These are phyloP conservation scores for Sclerotiophoma versabilis DNA, from an alignment of 2,329 filamentous ascomycete genomes.

Conservation along the genomic window DNA sequence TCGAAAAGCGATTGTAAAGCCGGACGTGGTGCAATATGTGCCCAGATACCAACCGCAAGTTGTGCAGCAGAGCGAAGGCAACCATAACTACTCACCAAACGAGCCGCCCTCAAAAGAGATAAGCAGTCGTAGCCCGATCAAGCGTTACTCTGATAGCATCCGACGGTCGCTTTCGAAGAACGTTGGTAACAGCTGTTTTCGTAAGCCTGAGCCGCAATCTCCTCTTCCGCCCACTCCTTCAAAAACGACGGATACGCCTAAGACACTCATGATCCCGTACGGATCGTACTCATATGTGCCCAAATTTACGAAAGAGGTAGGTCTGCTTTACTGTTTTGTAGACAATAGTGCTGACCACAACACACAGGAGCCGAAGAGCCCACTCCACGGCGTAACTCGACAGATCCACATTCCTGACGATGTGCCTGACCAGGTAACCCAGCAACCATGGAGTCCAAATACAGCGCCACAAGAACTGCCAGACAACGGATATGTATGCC, in stretches of 20 bases:
- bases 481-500: neutral
- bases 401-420: constrained; percentile 19
- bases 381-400: constrained; percentile 32
- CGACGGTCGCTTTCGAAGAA: constrained; percentile 26
- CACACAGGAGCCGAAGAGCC: constrained; percentile 25
- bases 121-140: constrained; percentile 25
- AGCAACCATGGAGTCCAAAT: no score
- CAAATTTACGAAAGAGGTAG: constrained; percentile 9
- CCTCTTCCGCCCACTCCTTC: neutral
- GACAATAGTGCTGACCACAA: neutral
- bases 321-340: neutral
- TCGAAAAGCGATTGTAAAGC: constrained; percentile 19
- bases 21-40: constrained; percentile 14
- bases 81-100: neutral
- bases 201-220: neutral
- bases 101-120: neutral
- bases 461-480: neutral
- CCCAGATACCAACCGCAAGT: constrained; percentile 14
- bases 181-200: constrained; percentile 1
- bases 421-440: neutral
- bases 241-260: neutral
- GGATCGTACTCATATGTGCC: constrained; percentile 3
- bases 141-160: constrained; percentile 27
- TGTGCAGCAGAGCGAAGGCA: neutral
- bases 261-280: constrained; percentile 2